Evolutionary conservation across 2,329 filamentous ascomycete species (phyloP).

Genomic region (Lojkania enalia): DNA sequence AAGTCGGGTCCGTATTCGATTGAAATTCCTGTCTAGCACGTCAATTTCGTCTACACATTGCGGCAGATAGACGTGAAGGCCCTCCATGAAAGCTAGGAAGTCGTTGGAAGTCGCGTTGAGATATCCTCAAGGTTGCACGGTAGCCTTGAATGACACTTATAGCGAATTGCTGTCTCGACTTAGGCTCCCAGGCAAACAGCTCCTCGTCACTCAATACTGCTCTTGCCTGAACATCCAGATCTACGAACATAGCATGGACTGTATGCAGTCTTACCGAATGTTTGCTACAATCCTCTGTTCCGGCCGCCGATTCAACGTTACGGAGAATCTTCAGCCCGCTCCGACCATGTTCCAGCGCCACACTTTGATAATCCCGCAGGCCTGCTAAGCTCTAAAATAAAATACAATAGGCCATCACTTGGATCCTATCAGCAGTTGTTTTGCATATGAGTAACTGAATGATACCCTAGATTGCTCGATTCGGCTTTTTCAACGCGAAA

Average conservation of each 20-base stretch:
- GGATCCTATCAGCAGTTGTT: constrained; percentile 26
- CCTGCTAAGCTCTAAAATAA: constrained; percentile 38
- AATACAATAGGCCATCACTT: constrained; percentile 36
- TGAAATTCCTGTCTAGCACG: not conserved
- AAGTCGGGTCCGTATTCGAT: constrained; percentile 6
- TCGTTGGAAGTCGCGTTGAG: constrained; percentile 30
- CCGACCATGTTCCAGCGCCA: constrained; percentile 34
- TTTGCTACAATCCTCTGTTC: constrained; percentile 8
- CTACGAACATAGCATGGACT: constrained; percentile 33
- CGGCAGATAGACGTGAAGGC: constrained; percentile 12
- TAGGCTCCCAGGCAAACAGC: constrained; percentile 28
- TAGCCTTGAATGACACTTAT: constrained; percentile 9
- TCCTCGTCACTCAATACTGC: constrained; percentile 29
- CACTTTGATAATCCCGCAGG: constrained; percentile 35
- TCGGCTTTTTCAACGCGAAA: constrained; percentile 39
- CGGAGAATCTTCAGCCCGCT: constrained; percentile 36
- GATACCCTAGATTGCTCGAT: constrained; percentile 31
- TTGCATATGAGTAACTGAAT: constrained; percentile 7
- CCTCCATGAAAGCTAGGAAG: constrained; percentile 30
- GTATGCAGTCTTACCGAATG: constrained; percentile 33
- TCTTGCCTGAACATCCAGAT: constrained; percentile 35
- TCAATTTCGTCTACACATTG: constrained; percentile 1
- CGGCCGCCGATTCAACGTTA: constrained; percentile 25
- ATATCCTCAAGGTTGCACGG: constrained; percentile 19
- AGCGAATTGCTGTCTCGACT: constrained; percentile 14